A percentile compares a stretch with the other conserved stretches of the same genome.
Conservation (phyloP, 2,329 filamentous ascomycete genomes). For the Reticulascus tulasneorum region DNA sequence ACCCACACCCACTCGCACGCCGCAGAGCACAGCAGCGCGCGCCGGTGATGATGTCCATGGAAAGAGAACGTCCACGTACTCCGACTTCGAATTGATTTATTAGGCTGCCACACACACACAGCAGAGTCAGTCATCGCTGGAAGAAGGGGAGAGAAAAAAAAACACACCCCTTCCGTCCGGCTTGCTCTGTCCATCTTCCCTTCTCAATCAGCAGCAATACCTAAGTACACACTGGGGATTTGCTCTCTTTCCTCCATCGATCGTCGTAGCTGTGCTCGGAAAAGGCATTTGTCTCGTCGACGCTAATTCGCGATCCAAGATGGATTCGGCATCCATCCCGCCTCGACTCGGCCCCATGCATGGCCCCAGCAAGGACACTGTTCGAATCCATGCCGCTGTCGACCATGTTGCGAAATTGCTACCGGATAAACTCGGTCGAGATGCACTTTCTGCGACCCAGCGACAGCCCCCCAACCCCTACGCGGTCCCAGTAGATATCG, state of each 20-base stretch:
- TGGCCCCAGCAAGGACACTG: conserved; percentile 4
- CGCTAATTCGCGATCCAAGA: conserved; percentile 1
- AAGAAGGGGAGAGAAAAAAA: no score
- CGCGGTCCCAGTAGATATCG: conserved; percentile 5
- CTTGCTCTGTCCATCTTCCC: no score
- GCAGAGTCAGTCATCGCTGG: no score
- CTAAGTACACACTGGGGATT: no score
- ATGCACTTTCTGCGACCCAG: conserved; percentile 1
- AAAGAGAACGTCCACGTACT: no score
- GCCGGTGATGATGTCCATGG: no score
- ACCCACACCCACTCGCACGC: no score
- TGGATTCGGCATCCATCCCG: conserved; percentile 12
- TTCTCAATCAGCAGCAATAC: no score
- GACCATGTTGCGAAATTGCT: conserved; percentile 2
- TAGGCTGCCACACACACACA: no score
- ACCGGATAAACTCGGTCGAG: conserved; percentile 4
- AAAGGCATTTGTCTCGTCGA: not conserved
- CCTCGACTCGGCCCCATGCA: conserved; percentile 10
- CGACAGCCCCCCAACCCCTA: conserved; percentile 1
- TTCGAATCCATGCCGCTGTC: conserved; percentile 7
- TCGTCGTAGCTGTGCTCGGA: not conserved
- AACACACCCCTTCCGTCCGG: no score
- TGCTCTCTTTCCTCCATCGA: not conserved
- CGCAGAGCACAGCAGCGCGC: no score
- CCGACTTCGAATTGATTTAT: no score